Evolutionary conservation across 768 basidiomycete genomes (phyloP), one percentile per base, ranked within the genome.

Genomic region (Flagelloscypha sp.): DNA sequence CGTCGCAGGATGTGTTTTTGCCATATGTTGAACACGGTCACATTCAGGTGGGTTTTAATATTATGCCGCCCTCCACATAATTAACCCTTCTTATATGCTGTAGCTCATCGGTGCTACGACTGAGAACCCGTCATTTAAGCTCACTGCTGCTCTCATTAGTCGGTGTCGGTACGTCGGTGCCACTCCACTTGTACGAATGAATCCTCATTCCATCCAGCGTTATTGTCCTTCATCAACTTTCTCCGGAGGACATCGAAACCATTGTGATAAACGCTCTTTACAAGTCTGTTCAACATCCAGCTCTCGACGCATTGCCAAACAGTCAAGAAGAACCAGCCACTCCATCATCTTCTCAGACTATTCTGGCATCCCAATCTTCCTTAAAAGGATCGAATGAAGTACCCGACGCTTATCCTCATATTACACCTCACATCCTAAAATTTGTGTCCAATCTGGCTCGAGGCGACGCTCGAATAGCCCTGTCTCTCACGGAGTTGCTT

Each of bases 81-180:
- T 37, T 23, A 35, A n/a, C 15, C 33, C 33, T 37, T 32, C 16
- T 24, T 18, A 20, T 29, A 10, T 11, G 13, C 12, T 23, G 10
- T 24, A 81, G 74, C 59, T 87, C 19, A 72, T 88, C 47, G 85
- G 85, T 18, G 85, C 87, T 1, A 92, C 87, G 3, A 90, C 87
- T 1, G 88, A 92, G 55, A 92, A 92, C 43, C 87, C 87, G 1
- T 86, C 84, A 0, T 92, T 92, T 62, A 84, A 82, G 45, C 54
- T 87, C 21, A 84, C 77, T 12, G 67, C 75, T 21, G 78, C 84
- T 8, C 62, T 87, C 19, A 58, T 87, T 20, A 80, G 79, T 49
- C 75, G 84, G 28, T 87, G 84, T 56, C 71, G 84, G 84, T 81
- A 44, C 48, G 72, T 25, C 17, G n/a, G 31, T 4, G 4, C 9